phyloP scores from a whole-genome alignment of 208 protist species.

The Trypanosoma cruzi region DNA sequence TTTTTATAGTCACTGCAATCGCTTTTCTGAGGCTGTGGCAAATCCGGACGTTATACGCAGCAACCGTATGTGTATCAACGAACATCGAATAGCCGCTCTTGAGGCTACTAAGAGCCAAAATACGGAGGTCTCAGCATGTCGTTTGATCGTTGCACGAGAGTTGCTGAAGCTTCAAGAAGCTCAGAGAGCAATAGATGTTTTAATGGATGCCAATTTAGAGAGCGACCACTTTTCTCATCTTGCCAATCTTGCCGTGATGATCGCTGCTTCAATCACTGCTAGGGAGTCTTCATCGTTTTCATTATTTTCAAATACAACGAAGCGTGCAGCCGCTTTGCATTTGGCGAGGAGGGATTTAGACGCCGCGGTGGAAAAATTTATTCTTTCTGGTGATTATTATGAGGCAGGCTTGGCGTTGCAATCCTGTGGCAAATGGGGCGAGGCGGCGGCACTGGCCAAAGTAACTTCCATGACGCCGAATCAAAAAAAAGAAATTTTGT shows the following conservation, averaged over 20 bases:
- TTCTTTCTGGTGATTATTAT: constrained; percentile 60
- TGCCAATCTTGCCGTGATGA: constrained; percentile 61
- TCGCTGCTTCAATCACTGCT: constrained; percentile 39
- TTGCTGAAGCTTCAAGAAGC: constrained; percentile 53
- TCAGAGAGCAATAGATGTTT: constrained; percentile 61
- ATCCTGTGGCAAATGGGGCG: constrained; percentile 65
- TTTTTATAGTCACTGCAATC: constrained; percentile 47
- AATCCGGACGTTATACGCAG: constrained; percentile 30
- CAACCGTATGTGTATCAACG: constrained; percentile 58
- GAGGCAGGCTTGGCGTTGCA: constrained; percentile 66
- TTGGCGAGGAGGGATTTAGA: constrained; percentile 69
- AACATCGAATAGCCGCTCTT: constrained; percentile 45
- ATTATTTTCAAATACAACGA: constrained; percentile 47
- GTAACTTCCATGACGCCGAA: constrained; percentile 3
- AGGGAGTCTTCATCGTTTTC: constrained; percentile 27
- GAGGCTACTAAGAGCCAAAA: constrained; percentile 28
- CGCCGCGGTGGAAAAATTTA: constrained; percentile 73
- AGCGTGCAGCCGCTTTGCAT: constrained; percentile 66
- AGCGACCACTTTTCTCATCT: constrained; percentile 55
- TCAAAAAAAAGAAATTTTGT: constrained; percentile 29
- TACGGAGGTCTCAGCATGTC: constrained; percentile 42
- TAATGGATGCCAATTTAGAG: constrained; percentile 70
- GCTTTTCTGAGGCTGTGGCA: constrained; percentile 48
- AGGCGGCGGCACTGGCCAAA: constrained; percentile 60
- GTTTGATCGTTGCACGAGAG: constrained; percentile 55